Evolutionary conservation across 2,329 filamentous ascomycete species (phyloP).

Genomic region (Aureobasidium musti): DNA sequence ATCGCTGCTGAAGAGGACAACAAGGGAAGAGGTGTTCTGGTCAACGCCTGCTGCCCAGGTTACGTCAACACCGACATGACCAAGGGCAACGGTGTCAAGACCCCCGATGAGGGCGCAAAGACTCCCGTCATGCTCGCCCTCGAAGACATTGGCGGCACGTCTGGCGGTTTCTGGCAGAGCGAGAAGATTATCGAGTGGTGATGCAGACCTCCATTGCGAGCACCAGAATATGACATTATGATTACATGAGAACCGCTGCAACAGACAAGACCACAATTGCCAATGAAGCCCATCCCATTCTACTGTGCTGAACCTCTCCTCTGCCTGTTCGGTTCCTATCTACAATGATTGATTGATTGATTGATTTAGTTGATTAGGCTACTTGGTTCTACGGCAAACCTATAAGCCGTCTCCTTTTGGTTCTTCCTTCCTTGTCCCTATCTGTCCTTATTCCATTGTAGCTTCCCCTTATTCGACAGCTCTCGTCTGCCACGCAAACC

Average conservation of each 20-base stretch:
- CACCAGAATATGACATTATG: not conserved
- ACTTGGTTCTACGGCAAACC: constrained; percentile 15
- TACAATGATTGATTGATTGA: not conserved
- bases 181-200: constrained; percentile 42
- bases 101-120: constrained; percentile 41
- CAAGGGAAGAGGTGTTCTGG: constrained; percentile 36
- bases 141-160: constrained; percentile 39
- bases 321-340: not conserved
- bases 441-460: constrained; percentile 19
- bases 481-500: too few relatives aligned
- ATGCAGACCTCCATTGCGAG: not conserved
- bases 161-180: constrained; percentile 42
- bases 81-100: constrained; percentile 41
- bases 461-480: constrained; percentile 3
- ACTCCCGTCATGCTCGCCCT: constrained; percentile 43
- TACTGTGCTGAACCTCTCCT: not conserved
- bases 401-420: constrained; percentile 10
- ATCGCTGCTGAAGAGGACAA: constrained; percentile 39
- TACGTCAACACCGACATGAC: constrained; percentile 46
- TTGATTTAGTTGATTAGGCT: constrained; percentile 18
- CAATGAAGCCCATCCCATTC: not conserved
- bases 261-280: not conserved
- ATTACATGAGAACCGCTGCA: not conserved
- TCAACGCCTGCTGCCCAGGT: constrained; percentile 44
- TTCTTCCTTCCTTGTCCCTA: not conserved